These are phyloP conservation scores for Athelia sp. DNA, from an alignment of 1,284 basidiomycete species.

Conservation along the genomic window DNA sequence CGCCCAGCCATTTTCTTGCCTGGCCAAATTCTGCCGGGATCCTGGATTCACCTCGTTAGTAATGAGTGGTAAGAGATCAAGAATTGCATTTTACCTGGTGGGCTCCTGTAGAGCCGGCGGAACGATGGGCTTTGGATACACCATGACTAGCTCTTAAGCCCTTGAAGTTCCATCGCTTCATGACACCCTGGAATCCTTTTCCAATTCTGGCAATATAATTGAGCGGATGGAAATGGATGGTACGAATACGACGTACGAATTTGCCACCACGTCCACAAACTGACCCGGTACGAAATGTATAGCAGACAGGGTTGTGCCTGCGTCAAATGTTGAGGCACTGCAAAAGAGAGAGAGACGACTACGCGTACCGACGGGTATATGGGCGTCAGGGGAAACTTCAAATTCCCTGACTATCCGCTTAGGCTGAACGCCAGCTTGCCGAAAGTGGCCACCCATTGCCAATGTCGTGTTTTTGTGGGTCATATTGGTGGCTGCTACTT, in stretches of 20 bases:
- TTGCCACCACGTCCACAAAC: constrained; percentile 90
- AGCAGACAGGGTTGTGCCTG: constrained; percentile 86
- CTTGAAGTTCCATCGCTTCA: constrained; percentile 96
- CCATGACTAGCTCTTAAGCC: constrained; percentile 94
- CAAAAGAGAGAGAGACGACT: constrained; percentile 3
- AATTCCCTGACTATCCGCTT: constrained; percentile 93
- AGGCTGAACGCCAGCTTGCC: constrained; percentile 74
- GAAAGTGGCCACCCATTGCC: constrained; percentile 86
- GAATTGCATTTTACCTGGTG: constrained; percentile 66
- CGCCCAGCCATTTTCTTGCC: constrained; percentile 99
- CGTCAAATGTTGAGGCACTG: background rate
- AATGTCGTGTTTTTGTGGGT: constrained; percentile 62
- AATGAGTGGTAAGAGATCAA: constrained; percentile 1
- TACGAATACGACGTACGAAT: constrained; percentile 62
- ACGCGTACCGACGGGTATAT: constrained; percentile 78
- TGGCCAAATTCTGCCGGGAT: constrained; percentile 91
- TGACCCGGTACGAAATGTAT: constrained; percentile 98
- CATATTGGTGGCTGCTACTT: constrained; percentile 77
- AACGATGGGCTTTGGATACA: constrained; percentile 93
- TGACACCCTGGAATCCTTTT: constrained; percentile 95
- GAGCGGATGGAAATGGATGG: background rate
- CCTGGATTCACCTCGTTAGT: constrained; percentile 33
- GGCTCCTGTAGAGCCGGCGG: constrained; percentile 90
- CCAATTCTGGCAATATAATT: constrained; percentile 62
- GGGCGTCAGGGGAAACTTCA: constrained; percentile 82